phyloP scores from a whole-genome alignment of 148 eudicot genomes.

The Spergularia marina region DNA sequence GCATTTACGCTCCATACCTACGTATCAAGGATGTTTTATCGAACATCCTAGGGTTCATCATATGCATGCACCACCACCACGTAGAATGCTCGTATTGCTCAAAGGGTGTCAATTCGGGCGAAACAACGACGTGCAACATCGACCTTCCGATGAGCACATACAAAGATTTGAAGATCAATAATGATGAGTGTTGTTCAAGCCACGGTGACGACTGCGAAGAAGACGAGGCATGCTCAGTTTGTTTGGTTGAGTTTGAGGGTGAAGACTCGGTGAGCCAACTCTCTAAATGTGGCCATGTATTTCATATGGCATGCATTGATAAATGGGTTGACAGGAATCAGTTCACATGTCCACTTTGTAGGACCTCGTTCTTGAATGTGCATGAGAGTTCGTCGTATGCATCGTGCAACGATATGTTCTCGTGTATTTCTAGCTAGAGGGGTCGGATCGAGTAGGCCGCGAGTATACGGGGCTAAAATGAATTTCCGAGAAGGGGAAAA shows the following conservation, averaged over 20 bases:
- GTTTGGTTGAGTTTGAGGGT: conserved; percentile 57
- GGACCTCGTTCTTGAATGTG: conserved; percentile 39
- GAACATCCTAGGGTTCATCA: conserved; percentile 29
- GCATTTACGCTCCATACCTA: conserved; percentile 50
- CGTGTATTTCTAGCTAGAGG: conserved; percentile 6
- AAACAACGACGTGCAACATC: conserved; percentile 15
- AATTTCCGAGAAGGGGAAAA: not conserved
- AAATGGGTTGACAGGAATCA: conserved; percentile 52
- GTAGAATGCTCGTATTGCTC: conserved; percentile 22
- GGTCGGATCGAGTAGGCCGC: too few relatives aligned
- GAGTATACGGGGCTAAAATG: not conserved
- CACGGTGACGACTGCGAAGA: not conserved
- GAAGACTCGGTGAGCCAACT: conserved; percentile 57
- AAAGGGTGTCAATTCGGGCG: not conserved
- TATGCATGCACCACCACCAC: conserved; percentile 23
- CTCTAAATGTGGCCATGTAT: conserved; percentile 53
- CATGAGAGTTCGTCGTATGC: conserved; percentile 17
- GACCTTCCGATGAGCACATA: conserved; percentile 39
- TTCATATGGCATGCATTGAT: conserved; percentile 54
- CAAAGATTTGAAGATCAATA: conserved; percentile 33
- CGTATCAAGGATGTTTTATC: conserved; percentile 32
- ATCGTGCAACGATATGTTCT: conserved; percentile 10
- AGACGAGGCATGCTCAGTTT: conserved; percentile 50
- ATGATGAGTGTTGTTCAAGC: not conserved
- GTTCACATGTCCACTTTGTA: conserved; percentile 81